A percentile compares a stretch with the other conserved stretches of the same genome.
These are phyloP conservation scores for Abrus pulchellus DNA, from an alignment of 306 rosid species.

Conservation along the genomic window DNA sequence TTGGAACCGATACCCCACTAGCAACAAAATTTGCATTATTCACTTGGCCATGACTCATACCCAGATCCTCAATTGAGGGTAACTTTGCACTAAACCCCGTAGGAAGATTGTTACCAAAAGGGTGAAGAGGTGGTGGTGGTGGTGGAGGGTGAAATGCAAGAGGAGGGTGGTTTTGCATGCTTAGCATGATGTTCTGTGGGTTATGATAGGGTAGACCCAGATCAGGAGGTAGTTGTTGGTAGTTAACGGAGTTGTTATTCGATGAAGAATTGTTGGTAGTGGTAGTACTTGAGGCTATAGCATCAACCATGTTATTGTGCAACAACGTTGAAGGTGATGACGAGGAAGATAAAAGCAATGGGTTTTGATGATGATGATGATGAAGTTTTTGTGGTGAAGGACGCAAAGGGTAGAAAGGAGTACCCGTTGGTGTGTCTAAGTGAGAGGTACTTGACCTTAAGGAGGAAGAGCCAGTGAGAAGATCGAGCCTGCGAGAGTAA, in stretches of 20 bases:
- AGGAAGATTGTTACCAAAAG: conserved; percentile 26
- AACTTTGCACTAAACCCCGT: conserved; percentile 52
- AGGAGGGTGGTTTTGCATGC: conserved; percentile 58
- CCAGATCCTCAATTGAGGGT: conserved; percentile 56
- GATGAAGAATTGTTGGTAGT: conserved; percentile 27
- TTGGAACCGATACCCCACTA: neutral
- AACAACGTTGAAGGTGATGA: conserved; percentile 52
- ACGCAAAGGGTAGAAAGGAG: conserved; percentile 63
- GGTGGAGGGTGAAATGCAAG: conserved; percentile 58
- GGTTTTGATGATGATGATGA: conserved; percentile 42
- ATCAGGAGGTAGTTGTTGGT: conserved; percentile 50
- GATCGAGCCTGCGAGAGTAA: conserved; percentile 76
- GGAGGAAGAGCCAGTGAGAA: conserved; percentile 59
- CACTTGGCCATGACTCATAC: conserved; percentile 47
- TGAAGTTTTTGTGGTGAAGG: conserved; percentile 68
- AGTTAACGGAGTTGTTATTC: conserved; percentile 30
- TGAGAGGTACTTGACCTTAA: conserved; percentile 43
- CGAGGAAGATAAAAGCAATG: conserved; percentile 49
- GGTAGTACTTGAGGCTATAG: conserved; percentile 43
- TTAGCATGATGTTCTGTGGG: conserved; percentile 52
- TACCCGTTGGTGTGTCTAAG: conserved; percentile 25
- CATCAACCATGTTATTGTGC: conserved; percentile 53
- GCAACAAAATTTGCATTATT: conserved; percentile 24
- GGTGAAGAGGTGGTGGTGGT: conserved; percentile 40
- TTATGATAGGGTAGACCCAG: conserved; percentile 43